Evolutionary conservation across 352 stramenopile genomes (phyloP), one percentile per base, ranked within the genome.

Genomic region (Phytophthora pisi): DNA sequence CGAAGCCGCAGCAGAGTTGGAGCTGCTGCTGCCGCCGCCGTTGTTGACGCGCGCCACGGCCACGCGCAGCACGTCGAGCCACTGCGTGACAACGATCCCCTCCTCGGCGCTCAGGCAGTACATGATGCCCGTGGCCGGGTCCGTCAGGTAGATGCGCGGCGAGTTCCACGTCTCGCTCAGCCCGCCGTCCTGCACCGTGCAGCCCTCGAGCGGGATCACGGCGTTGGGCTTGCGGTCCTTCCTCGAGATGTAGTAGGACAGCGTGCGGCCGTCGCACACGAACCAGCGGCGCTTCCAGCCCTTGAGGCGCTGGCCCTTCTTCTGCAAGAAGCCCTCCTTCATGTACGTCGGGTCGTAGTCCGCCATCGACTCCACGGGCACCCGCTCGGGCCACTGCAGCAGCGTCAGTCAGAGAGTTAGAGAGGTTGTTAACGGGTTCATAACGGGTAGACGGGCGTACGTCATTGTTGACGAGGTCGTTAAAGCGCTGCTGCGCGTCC

Each of bases 91-190:
- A 8, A 89, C 82, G 10, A 82, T 73, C 2, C 68, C 84, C 55
- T 93, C 88, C 52, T 95, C 88, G 0, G 82, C 79, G 9, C 84
- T 93, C 38, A 95, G 72, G 54, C 88, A 95, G 70, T 95, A 95
- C 77, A 93, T 90, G 36, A 90, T 87, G 34, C 88, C 84, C 10
- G 61, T 90, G 18, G 79, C 75, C 30, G 75, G 77, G 61, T 95
- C 88, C 2, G 88, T 93, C 38, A 95, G 69, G 72, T 95, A 90
- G 60, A 95, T 95, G 43, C 88, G 84, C 23, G 88, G 85, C 26
- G 88, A 93, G 66, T 92, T 92, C 88, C 88, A 95, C 36, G 88
- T 95, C 69, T 95, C 88, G 56, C 85, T 93, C 26, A 91, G 55
- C 8, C 88, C 88, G 43, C 88, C 88, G 61, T 95, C 85, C 57